Evolutionary conservation across 768 basidiomycete genomes (phyloP), one percentile per base, ranked within the genome.

Genomic region (Vararia minispora): DNA sequence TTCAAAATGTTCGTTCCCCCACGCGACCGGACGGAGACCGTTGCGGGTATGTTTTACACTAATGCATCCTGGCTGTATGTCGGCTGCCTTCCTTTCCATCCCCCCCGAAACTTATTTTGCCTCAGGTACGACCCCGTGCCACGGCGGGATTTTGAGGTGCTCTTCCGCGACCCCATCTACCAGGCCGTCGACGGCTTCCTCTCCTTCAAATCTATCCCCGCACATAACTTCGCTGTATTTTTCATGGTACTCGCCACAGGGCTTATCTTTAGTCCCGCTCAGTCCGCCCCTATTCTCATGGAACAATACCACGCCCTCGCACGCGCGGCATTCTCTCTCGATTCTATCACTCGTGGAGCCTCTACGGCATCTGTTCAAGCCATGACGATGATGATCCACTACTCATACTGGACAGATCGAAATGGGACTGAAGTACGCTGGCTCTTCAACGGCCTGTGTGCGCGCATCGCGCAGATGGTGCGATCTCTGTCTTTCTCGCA

Each of bases 171-270:
- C 13, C 60, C 60, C 11, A 59, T 74, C n/a, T 74, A 72, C 42
- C 59, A 57, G 18, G 37, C 48, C 16, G 48, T 57, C 13, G 57
- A 54, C 12, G 51, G 31, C 12, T 28, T 51, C 28, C 49, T 55
- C 7, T 56, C 49, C 32, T 43, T 66, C 14, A 56, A 65, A 28
- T 34, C 33, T 12, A 37, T 70, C 16, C 66, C 71, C 36, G 58
- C 70, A 1, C 69, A 75, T 39, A 54, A 59, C 23, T 60, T 77
- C 24, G 60, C 73, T 13, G 61, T 72, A 14, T 68, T 76, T 52
- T 75, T 74, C 51, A 62, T 67, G 40, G 39, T 73, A 24, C 49
- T 77, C 5, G 65, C 69, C 4, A 61, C 63, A 25, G 75, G 73
- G 6, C 49, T 58, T 13, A 49, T 70, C 5, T 68, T 66, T 43